Conservation (phyloP, 495 filamentous ascomycete species). For the Aspergillus ostianus region DNA sequence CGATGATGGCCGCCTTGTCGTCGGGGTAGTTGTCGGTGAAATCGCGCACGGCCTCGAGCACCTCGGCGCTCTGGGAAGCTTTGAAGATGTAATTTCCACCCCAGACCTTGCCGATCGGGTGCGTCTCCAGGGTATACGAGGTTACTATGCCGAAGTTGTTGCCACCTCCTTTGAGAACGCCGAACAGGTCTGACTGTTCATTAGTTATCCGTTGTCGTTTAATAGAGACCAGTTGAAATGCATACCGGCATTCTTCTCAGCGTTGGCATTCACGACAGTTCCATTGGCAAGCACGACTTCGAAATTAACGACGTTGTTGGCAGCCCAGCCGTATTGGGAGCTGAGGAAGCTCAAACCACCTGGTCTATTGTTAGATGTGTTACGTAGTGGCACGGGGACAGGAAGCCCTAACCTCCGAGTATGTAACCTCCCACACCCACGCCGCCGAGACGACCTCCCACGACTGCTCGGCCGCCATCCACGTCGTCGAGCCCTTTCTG, state of each 20-base stretch:
- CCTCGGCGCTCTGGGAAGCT: conserved; percentile 12
- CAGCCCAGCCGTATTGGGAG: conserved; percentile 41
- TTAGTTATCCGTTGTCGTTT: background rate
- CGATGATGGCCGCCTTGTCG: conserved; percentile 52
- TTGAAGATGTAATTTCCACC: conserved; percentile 31
- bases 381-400: background rate
- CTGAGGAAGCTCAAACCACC: conserved; percentile 44
- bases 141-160: conserved; percentile 59
- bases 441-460: conserved; percentile 28
- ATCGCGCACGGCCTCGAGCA: conserved; percentile 16
- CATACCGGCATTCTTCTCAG: conserved; percentile 17
- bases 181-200: conserved; percentile 39
- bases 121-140: conserved; percentile 39
- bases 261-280: conserved; percentile 46
- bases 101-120: conserved; percentile 36
- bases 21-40: conserved; percentile 40
- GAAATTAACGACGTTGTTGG: conserved; percentile 46
- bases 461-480: conserved; percentile 23
- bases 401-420: conserved; percentile 32
- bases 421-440: conserved; percentile 37
- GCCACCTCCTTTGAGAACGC: conserved; percentile 52
- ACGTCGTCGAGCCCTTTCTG: conserved; percentile 29
- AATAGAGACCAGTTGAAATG: background rate
- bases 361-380: background rate
- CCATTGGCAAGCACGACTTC: conserved; percentile 55